Percentiles rank a stretch among this genome's conserved stretches.
Evolutionary conservation across 73 alveolate species (phyloP).

Genomic region (Uronychia binucleata): DNA sequence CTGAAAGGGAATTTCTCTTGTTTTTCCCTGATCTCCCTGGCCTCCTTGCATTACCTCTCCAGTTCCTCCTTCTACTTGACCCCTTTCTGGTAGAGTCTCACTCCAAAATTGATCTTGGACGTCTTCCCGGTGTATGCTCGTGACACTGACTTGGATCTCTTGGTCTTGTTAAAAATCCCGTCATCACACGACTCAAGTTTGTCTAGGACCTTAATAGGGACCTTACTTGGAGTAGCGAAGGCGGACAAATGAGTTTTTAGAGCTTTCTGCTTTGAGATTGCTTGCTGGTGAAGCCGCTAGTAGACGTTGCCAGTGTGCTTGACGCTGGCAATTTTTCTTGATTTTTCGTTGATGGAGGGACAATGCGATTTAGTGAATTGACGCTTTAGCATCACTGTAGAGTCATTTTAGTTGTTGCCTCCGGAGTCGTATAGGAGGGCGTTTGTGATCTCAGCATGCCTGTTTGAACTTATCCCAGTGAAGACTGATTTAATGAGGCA

Average conservation of each 20-base stretch:
- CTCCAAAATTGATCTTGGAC: constrained; percentile 46
- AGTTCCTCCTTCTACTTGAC: constrained; percentile 61
- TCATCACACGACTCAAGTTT: background rate
- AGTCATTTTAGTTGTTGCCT: background rate
- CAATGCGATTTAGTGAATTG: background rate
- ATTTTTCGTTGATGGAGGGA: constrained; percentile 38
- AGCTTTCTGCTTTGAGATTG: background rate
- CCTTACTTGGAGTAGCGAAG: background rate
- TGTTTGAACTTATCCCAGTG: background rate
- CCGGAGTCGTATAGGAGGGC: too few relatives aligned
- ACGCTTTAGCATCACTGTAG: background rate
- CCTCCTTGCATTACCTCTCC: constrained; percentile 39
- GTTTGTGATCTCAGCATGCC: background rate
- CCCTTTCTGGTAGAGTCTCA: constrained; percentile 59
- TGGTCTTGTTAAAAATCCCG: background rate
- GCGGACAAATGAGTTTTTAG: background rate
- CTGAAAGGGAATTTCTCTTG: constrained; percentile 31
- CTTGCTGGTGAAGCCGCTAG: constrained; percentile 9
- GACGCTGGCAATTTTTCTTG: constrained; percentile 18
- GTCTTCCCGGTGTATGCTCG: background rate
- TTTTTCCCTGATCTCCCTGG: constrained; percentile 25
- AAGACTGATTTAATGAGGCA: too few relatives aligned
- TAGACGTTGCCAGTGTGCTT: background rate
- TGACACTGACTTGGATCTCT: background rate
- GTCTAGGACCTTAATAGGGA: background rate